Evolutionary conservation across 2,329 filamentous ascomycete genomes (phyloP), one percentile per base, ranked within the genome.

Genomic region (Talaromyces amestolkiae): DNA sequence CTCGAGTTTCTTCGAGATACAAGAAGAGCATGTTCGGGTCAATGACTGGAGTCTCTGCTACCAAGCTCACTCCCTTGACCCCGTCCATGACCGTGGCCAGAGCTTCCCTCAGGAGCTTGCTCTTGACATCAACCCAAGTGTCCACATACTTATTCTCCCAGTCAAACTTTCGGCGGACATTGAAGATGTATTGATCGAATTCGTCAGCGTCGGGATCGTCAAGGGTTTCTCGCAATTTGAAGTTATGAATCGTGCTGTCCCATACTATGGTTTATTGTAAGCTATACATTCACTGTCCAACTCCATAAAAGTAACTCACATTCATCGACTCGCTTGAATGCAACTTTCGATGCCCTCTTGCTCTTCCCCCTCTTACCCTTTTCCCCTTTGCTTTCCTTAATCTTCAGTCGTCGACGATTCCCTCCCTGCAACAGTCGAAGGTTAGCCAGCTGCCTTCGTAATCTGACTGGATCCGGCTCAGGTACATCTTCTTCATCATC

Each of bases 101-200:
- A 24, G 87, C 88, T 68, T 92, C 88, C 8, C 89, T 89, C 3
- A 97, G 82, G 17, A 87, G 79, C 70, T 92, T 92, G 74, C 91
- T 95, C 79, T 93, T 95, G 77, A 97, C 91, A 69, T 96, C 92
- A 58, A 97, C 87, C 15, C 89, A 79, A 0, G 92, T 88, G 58
- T 93, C 72, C 75, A 86, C 83, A 71, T 91, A 93, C 72, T 92
- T 92, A 68, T 92, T 91, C 70, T 95, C 91, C 86, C 87, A 92
- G 75, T 93, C 89, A 74, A 97, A 96, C 15, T 86, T 89, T 63
- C 93, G 86, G 17, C 91, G 87, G 17, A 97, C 90, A 27, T 92
- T 91, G 75, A 97, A 96, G 35, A 92, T 84, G 74, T 89, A 95
- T 67, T 91, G 87, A 67, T 93, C 88, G 75, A 92, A 93, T 69